Percentiles rank a stretch among this genome's conserved stretches.
These are phyloP conservation scores for Rhododendron ferrugineum DNA, from an alignment of 148 eudicot genomes.

Conservation along the genomic window DNA sequence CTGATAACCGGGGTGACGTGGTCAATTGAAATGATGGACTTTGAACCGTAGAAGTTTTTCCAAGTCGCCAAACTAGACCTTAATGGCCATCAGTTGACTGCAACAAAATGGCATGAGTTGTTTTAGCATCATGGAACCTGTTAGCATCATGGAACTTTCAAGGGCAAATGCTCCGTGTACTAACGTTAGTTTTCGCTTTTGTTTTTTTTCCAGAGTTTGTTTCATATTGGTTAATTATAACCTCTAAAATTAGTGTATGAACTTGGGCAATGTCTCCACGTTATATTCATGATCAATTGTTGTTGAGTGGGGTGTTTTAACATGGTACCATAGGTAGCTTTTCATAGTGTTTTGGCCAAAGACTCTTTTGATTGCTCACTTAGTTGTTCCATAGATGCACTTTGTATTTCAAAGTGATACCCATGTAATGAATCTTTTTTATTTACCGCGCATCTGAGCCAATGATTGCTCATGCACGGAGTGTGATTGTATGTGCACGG, in stretches of 20 bases:
- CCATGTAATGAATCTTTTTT: background rate
- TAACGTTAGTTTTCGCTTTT: background rate
- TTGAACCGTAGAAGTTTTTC: background rate
- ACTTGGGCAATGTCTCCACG: background rate
- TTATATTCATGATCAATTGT: background rate
- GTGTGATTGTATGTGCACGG: background rate
- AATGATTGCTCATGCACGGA: background rate
- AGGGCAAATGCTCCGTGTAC: background rate
- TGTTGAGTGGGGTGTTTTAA: background rate
- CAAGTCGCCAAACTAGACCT: background rate
- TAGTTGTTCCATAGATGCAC: background rate
- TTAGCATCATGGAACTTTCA: background rate
- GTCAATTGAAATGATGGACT: background rate
- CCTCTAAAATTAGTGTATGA: background rate
- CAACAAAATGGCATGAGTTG: background rate
- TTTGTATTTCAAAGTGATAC: background rate
- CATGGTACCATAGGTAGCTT: background rate
- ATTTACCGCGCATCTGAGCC: background rate
- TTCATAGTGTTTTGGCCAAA: background rate
- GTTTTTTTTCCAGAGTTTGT: background rate
- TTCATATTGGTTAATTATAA: background rate
- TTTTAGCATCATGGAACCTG: background rate
- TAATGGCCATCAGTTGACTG: background rate
- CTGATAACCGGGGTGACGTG: background rate
- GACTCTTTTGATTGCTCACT: background rate